Base-by-base conservation (phyloP, 1,139 yeast species). In the Debaryomyces coudertii region DNA sequence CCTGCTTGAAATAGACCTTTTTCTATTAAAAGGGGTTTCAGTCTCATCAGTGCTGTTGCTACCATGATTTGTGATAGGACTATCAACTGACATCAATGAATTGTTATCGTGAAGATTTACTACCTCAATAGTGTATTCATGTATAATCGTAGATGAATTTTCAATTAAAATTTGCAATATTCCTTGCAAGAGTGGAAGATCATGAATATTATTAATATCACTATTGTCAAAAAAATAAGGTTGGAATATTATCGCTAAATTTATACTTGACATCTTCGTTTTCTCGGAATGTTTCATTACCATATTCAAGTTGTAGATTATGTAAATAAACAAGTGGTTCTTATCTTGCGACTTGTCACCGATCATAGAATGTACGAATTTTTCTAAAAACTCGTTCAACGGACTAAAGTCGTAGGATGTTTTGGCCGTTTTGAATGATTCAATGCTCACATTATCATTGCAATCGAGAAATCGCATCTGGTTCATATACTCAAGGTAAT, bases 181-280 rank as follows among this genome's bases (percentile, higher is more conserved):
- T 27, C 39, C 40, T 28, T 48, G 51, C 14, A 43, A 42, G 7
- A 39, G 20, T 5, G 39, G 42, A 20, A 48, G 36, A 18, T 39
- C 42, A 8, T 38, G 18, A 14, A 44, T 35, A 20, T 38, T 44
- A 16, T 31, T 14, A 16, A 44, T 35, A 30, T 46, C 40, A 18
- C 42, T 20, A 23, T 35, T 39, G 6, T 42, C 40, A 18, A 46
- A 44, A 8, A 48, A 20, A 27, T 46, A 46, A 3, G 52, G 52
- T 15, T 44, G 48, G 25, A 48, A 48, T 22, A 48, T 42, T 15
- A 48, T 47, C 4, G 52, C 45, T 20, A 46, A 36, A 14, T 47
- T 48, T 7, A 31, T 18, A 22, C 45, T 44, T 6, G 49, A 38
- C 52, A 48, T 48, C 40, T 44, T 48, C 3, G 52, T 48, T 16